Evolutionary conservation across 2,329 filamentous ascomycete genomes (phyloP).

Genomic region (Apiospora pterosperma): DNA sequence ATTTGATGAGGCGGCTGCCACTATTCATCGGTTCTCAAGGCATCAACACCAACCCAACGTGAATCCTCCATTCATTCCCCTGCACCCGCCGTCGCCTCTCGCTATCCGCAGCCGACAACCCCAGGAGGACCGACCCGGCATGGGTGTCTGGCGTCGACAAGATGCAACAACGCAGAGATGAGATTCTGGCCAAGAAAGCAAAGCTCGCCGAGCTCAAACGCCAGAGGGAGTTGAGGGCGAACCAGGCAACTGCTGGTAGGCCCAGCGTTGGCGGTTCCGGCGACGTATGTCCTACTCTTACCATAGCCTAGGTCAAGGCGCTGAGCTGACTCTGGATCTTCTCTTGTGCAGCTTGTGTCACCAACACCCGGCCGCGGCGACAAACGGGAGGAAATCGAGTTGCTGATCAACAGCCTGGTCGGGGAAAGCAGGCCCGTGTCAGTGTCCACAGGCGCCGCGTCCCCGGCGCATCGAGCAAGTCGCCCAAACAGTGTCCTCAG

Average conservation of each 20-base stretch:
- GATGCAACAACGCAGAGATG: slow-evolving; percentile 84
- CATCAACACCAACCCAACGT: neutral
- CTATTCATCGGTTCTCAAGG: neutral
- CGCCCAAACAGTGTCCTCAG: slow-evolving; percentile 85
- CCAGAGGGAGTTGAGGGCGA: slow-evolving; percentile 80
- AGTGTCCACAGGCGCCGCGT: slow-evolving; percentile 60
- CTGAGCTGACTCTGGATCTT: neutral
- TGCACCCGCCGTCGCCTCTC: neutral
- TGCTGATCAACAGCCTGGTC: slow-evolving; percentile 78
- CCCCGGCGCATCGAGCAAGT: slow-evolving; percentile 67
- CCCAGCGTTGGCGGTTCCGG: slow-evolving; percentile 64
- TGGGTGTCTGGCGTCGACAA: slow-evolving; percentile 43
- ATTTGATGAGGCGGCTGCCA: neutral
- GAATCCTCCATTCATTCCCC: neutral
- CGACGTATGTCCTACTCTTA: slow-evolving; percentile 57
- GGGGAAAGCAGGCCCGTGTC: slow-evolving; percentile 72
- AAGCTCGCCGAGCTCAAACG: slow-evolving; percentile 95
- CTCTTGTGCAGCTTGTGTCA: slow-evolving; percentile 54
- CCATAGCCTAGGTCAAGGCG: neutral
- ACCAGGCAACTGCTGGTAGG: slow-evolving; percentile 67
- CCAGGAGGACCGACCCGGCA: slow-evolving; percentile 33
- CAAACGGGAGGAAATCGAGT: slow-evolving; percentile 74
- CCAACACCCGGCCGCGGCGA: slow-evolving; percentile 69
- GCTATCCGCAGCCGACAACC: neutral
- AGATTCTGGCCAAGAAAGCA: slow-evolving; percentile 94